Base-by-base conservation (phyloP, 2,329 filamentous ascomycete genomes). In the Sporothrix mexicana region DNA sequence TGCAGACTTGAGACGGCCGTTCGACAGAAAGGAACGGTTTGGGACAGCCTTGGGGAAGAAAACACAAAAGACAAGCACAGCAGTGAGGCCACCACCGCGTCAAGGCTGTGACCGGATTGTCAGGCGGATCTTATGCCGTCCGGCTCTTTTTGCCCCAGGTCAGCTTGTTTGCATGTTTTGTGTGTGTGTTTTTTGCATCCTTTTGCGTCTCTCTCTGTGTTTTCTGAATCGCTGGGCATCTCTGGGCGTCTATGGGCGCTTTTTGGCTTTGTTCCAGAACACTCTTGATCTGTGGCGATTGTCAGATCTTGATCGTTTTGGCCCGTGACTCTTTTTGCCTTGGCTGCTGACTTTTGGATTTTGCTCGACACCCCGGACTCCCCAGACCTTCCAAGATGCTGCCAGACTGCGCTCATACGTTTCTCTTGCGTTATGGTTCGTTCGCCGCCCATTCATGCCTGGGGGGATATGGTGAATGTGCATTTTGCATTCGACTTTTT, bases 121-220 rank as follows among this genome's bases (percentile, higher is more conserved):
- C 80, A 77, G 82, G 81, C 77, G 83, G 80, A 82, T 84, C 80
- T 84, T 83, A 84, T 84, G 83, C 83, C 83, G 82, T 81, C 78
- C 80, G 76, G 30, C 25, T 36, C 23, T 78, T 77, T 73, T 76
- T 76, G 75, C 73, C 76, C 59, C 62, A 67, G 64, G 61, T 47
- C 12, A 36, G 30, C 9, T 2, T 1, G 13, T 55, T 47, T 13
- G 9, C 15, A 9, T 47, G 61, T 45, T 12, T 64, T 10, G 61
- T 73, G 72, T 76, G 72, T 74, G 71, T 55, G 17, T 43, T 36
- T 62, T 59, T 25, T 59, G 55, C 17, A 15, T 15, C 55, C 36
- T 25, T 43, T 43, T 36, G 2, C 30, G 20, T 55, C 51, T 10
- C 25, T 25, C 51, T 55, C 9, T 20, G 51, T 12, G 51, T 12